Base-by-base conservation (phyloP, 2,329 filamentous ascomycete genomes). In the Sporothrix pseudoabietina region DNA sequence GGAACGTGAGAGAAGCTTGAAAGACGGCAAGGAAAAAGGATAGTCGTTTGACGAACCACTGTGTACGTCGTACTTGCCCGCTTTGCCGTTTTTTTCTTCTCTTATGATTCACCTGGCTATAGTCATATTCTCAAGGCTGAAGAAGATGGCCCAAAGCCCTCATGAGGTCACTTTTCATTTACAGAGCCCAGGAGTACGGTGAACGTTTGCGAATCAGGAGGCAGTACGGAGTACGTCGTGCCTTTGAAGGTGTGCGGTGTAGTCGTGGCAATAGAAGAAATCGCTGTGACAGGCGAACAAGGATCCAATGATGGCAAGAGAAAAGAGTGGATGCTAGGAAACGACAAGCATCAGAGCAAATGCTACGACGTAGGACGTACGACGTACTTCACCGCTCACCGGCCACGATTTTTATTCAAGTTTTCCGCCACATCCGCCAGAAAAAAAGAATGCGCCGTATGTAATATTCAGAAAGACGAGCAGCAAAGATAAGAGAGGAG, bases 351-450 rank as follows among this genome's bases (percentile, higher is more conserved):
- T 19, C 14, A 19, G 44, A 49, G 1, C 44, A 49, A 19, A 35
- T 2, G 8, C 35, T 61, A 26, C 2, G 26, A 26, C 26, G 2
- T 26, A 26, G 1, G 26, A 26, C 26, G 2, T 26, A 26, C 26
- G 26, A 26, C 26, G 26, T 26, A n/a, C 12, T 41, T 47, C 61
- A 66, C 61, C 39, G 61, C 61, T 66, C 61, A 66, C 61, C 61
- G n/a, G 8, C 1, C 10, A 66, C 26, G 26, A 32, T 52, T 52
- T 52, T 52, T 52, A 68, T 49, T 68, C 44, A 12, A 32, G 9
- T 35, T 49, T 68, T 16, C 69, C 69, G 69, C 69, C 69, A 57
- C 6, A 63, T 65, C 57, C 69, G 69, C 69, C 22, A 52, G 8
- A 68, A 19, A 59, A 71, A 71, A 52, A n/a, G 14, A 41, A 70